Percentiles rank a stretch among this genome's conserved stretches.
Conservation (phyloP, 75 land plant genomes). For the Picea glauca region DNA sequence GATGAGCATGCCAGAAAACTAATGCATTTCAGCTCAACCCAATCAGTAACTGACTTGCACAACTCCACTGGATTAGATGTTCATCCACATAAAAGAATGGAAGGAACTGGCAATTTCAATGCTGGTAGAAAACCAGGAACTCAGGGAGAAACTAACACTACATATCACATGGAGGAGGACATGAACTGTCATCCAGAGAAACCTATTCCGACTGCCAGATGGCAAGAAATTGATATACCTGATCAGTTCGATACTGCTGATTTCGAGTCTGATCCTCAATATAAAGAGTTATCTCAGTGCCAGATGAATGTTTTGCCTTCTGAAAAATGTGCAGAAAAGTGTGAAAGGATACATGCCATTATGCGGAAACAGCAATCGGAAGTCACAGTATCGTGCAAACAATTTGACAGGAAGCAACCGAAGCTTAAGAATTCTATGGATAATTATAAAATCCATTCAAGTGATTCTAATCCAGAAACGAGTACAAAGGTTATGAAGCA, state of each 20-base stretch:
- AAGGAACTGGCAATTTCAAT: not conserved
- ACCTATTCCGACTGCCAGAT: not conserved
- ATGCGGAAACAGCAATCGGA: not conserved
- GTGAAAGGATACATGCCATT: not conserved
- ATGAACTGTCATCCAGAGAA: not conserved
- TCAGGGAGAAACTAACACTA: not conserved
- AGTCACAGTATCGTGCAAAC: not conserved
- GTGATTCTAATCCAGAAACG: not conserved
- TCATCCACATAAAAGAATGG: conserved; percentile 2
- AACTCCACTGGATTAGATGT: conserved; percentile 3
- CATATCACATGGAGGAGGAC: not conserved
- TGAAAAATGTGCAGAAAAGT: not conserved
- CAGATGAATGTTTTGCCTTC: not conserved
- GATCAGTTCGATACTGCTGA: not conserved
- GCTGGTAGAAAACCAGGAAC: not conserved
- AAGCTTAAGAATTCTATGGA: not conserved
- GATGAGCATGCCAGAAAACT: not conserved
- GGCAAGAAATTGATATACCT: not conserved
- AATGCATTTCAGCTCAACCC: not conserved
- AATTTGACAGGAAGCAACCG: not conserved
- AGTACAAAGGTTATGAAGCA: not conserved
- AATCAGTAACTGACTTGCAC: not conserved
- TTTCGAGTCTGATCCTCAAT: not conserved
- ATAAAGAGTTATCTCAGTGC: not conserved
- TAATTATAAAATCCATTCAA: not conserved